Base-by-base conservation (phyloP, 345 rosid genomes). In the Capsella bursapastoris region DNA sequence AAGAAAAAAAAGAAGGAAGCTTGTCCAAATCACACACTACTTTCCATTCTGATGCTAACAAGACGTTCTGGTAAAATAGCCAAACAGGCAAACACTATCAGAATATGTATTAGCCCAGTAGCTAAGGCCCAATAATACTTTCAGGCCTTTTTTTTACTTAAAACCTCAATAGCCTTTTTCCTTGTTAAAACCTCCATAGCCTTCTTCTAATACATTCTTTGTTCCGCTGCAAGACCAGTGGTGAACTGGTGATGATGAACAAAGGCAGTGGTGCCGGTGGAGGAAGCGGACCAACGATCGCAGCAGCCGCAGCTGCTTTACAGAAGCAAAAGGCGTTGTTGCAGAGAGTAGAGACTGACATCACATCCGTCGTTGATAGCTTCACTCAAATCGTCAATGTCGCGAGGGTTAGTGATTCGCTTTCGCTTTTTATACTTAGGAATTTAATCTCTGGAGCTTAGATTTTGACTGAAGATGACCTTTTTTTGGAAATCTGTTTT, bases 271-370 rank as follows among this genome's bases (percentile, higher is more conserved):
- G 81, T 60, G 29, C 66, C 18, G 86, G 85, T 56, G 82, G 56
- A n/a, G 92, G 83, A 53, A 77, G 79, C 32, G 95, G 96, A 12
- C 96, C 97, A 0, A 88, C 96, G 0, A 90, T 92, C 0, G 91
- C 91, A 0, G 96, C 98, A 0, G 90, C 97, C 0, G 87, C 89
- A 0, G 87, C 91, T 0, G 96, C 96, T 6, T 84, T 86, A 7
- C 96, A 94, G 80, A 94, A 91, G 82, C 98, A 94, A 80, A 94
- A 91, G 70, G n/a, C 85, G 2, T 76, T 94, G 79, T 80, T 94
- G 86, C 92, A 87, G 83, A 82, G 96, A 67, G 91, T 91, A 57
- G 97, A 94, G 49, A 79, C 83, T 1, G 98, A 94, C 78, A 94
- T 91, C 22, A 89, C 82, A 72, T 83, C 81, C 69, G 82, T 94